Evolutionary conservation across 2,329 filamentous ascomycete species (phyloP), one percentile per base, ranked within the genome.

Genomic region (Thielaviopsis ethacetica): DNA sequence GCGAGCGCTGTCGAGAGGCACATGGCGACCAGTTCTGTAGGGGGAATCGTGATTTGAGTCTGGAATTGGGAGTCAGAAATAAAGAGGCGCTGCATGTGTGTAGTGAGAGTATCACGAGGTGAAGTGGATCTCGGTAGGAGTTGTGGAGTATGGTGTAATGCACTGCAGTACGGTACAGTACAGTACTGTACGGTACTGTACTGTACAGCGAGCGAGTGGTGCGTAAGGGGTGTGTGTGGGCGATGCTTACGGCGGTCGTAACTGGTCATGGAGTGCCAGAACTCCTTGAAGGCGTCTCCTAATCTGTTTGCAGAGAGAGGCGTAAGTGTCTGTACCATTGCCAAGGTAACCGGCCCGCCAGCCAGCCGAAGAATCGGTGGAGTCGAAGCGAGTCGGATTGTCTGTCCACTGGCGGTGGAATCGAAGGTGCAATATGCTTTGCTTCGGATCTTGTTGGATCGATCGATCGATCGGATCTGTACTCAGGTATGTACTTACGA

Each of bases 11-110:
- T 91, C 86, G 62, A 97, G 81, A 62, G 91, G 90, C 62, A 95
- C 87, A 73, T 96, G 91, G 69, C 86, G 84, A 63, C 91, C 90
- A 62, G 87, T 88, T 69, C 91, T 85, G 73, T 95, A 94, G 56
- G 93, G 91, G 61, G 91, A 95, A 73, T 98, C 88, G 76, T 86
- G 88, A 62, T 84, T 85, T 63, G 93, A 95, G 75, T 98, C 93
- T 95, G 60, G 13, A 63, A 34, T 34, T 34, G 30, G 10, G 50
- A 38, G 30, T 34, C 30, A 34, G 30, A 34, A 34, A 34, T 34
- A 6, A 34, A 34, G 30, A 34, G 4, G 30, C 30, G 7, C 30
- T 34, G 30, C 30, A 10, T 34, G 10, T 10, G 10, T 9, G 7
- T 34, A 34, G 30, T 12, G 5, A 34, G 10, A 9, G 10, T 34